Conservation (phyloP, 2,329 filamentous ascomycete genomes). For the Pezicula radicicola region DNA sequence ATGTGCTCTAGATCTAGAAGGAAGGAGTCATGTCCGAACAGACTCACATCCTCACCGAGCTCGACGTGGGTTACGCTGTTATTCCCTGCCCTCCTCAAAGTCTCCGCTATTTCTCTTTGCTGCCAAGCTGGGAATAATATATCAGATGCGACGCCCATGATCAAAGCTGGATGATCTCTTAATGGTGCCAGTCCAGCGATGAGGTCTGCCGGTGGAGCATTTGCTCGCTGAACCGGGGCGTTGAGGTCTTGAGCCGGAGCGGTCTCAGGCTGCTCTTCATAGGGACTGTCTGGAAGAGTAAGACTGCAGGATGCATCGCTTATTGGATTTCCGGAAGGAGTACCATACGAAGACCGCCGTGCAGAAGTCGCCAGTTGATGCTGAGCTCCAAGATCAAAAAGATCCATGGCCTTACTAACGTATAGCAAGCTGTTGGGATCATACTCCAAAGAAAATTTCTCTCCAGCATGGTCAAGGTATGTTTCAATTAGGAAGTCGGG, state of each 20-base stretch:
- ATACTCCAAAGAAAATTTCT: slow-evolving; percentile 97
- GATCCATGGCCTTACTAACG: slow-evolving; percentile 97
- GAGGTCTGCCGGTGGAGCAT: slow-evolving; percentile 72
- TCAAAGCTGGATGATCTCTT: slow-evolving; percentile 75
- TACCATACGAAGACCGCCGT: slow-evolving; percentile 59
- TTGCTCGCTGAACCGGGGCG: slow-evolving; percentile 32
- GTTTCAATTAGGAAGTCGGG: slow-evolving; percentile 98
- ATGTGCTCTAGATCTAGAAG: slow-evolving; percentile 89
- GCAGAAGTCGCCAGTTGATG: slow-evolving; percentile 62
- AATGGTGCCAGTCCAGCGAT: slow-evolving; percentile 70
- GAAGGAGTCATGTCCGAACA: slow-evolving; percentile 97
- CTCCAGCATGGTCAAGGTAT: slow-evolving; percentile 94
- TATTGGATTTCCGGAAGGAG: slow-evolving; percentile 40
- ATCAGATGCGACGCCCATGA: slow-evolving; percentile 93
- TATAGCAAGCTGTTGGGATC: slow-evolving; percentile 95
- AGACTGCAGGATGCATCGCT: slow-evolving; percentile 63
- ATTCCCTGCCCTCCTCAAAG: slow-evolving; percentile 75
- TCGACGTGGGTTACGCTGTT: slow-evolving; percentile 82
- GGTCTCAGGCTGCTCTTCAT: slow-evolving; percentile 71
- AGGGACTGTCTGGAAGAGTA: slow-evolving; percentile 78
- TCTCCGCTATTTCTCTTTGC: slow-evolving; percentile 88
- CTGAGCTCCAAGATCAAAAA: slow-evolving; percentile 82
- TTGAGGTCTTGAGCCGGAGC: slow-evolving; percentile 34
- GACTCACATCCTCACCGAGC: slow-evolving; percentile 86
- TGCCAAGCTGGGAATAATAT: slow-evolving; percentile 98